Evolutionary conservation across 169 alveolate species (phyloP), one percentile per base, ranked within the genome.

Genomic region (Plasmodium coatneyi): DNA sequence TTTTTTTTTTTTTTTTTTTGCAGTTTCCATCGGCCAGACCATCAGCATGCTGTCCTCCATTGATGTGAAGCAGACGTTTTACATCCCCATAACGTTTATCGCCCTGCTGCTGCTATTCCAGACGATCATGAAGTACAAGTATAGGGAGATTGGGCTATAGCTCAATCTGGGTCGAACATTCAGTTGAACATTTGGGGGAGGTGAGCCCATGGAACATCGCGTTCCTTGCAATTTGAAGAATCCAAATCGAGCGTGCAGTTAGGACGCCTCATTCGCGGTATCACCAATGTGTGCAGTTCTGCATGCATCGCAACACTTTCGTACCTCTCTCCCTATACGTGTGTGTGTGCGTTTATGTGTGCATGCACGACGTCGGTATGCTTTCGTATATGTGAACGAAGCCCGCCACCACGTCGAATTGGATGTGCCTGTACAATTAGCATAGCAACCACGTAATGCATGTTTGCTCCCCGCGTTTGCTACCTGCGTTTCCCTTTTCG

Each of bases 21-120:
- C 28, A 89, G 94, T 89, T 34, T 89, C 94, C 25, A 36, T 89
- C 46, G 94, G 94, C 9, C 91, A 89, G 72, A 81, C 94, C 52
- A 79, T 89, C 30, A 89, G 72, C 52, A 78, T 84, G 30, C 25
- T 89, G 3, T 89, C 94, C 25, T 71, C 94, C 12, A 74, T 79
- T 30, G 56, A 80, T 80, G 72, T 89, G 94, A 89, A 52, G 28
- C 90, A 89, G 14, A 86, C 60, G 70, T 89, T 80, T 36, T 89
- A 89, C 72, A 71, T 89, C 28, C 91, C 94, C 43, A 39, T 89
- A 80, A 70, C 76, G 6, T 89, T 89, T 80, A 89, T 89, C 80
- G 54, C 36, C 30, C 71, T 89, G 78, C 34, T 89, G 25, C 9
- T 89, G 30, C 76, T 89, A n/a, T 89, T 89, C 72, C 94, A 89